These are phyloP conservation scores for Cyanodermella asteris DNA, from an alignment of 2,329 filamentous ascomycete genomes.

Conservation along the genomic window DNA sequence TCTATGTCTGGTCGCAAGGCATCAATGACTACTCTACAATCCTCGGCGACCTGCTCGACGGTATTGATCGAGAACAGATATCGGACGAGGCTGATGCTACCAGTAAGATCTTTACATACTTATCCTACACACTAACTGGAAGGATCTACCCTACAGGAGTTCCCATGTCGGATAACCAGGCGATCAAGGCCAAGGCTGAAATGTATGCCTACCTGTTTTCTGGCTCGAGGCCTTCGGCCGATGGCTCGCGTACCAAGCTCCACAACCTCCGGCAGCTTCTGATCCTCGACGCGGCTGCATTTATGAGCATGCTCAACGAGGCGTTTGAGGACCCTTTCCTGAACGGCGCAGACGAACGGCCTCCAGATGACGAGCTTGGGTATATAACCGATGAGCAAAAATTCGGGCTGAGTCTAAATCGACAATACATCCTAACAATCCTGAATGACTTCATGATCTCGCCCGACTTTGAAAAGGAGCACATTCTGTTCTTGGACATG, in stretches of 20 bases:
- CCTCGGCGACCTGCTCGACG: conserved; percentile 55
- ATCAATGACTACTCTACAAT: conserved; percentile 79
- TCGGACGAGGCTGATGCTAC: conserved; percentile 32
- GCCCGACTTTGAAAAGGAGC: conserved; percentile 50
- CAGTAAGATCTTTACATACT: conserved; percentile 80
- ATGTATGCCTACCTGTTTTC: conserved; percentile 90
- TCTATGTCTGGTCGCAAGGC: conserved; percentile 92
- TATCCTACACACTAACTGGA: conserved; percentile 77
- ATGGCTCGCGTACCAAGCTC: conserved; percentile 44
- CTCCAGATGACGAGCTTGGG: conserved; percentile 28
- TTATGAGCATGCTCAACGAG: conserved; percentile 87
- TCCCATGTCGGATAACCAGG: conserved; percentile 47
- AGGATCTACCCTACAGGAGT: conserved; percentile 79
- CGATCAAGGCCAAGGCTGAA: conserved; percentile 59
- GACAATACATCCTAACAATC: conserved; percentile 83
- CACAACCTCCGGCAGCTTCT: conserved; percentile 68
- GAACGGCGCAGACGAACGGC: conserved; percentile 52
- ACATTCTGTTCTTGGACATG: conserved; percentile 94
- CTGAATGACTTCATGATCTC: conserved; percentile 75
- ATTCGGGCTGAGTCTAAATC: conserved; percentile 47
- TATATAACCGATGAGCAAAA: conserved; percentile 42
- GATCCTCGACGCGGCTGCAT: conserved; percentile 73
- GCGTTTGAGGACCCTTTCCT: conserved; percentile 90
- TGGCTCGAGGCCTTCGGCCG: conserved; percentile 27
- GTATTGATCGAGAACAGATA: conserved; percentile 19